Evolutionary conservation across 495 filamentous ascomycete species (phyloP).

Genomic region (Podospora pseudocomata): DNA sequence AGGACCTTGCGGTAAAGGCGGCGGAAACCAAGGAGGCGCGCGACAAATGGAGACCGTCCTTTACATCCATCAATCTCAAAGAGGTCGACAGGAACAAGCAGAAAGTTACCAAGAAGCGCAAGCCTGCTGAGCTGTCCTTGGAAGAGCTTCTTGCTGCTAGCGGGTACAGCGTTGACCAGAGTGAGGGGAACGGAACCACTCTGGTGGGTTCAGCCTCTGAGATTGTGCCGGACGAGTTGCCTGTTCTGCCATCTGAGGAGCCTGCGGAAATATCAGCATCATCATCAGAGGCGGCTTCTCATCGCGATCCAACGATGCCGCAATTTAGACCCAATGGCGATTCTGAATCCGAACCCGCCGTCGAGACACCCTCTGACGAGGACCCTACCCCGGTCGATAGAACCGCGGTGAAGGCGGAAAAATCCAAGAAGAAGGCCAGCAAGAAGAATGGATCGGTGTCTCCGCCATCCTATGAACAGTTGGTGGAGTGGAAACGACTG

Average conservation of each 20-base stretch:
- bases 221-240: slow-evolving; percentile 20
- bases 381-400: not conserved
- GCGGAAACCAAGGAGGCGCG: slow-evolving; percentile 61
- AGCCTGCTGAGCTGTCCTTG: slow-evolving; percentile 37
- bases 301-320: slow-evolving; percentile 65
- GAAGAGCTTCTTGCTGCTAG: slow-evolving; percentile 47
- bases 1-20: slow-evolving; percentile 70
- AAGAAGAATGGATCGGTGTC: not conserved
- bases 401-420: not conserved
- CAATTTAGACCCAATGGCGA: slow-evolving; percentile 52
- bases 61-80: slow-evolving; percentile 48
- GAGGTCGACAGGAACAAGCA: slow-evolving; percentile 30
- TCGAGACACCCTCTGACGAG: slow-evolving; percentile 4
- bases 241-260: not conserved
- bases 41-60: slow-evolving; percentile 47
- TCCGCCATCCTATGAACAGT: slow-evolving; percentile 30
- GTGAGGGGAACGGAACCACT: not conserved
- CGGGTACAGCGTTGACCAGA: slow-evolving; percentile 46
- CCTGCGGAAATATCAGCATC: not conserved
- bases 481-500: slow-evolving; percentile 53
- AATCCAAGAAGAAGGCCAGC: not conserved
- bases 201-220: slow-evolving; percentile 1
- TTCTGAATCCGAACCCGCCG: slow-evolving; percentile 16
- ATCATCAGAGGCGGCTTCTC: slow-evolving; percentile 14
- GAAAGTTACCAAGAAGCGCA: slow-evolving; percentile 5